A percentile compares a stretch with the other conserved stretches of the same genome.
These are phyloP conservation scores for Collybia mongolica DNA, from an alignment of 768 basidiomycete species.

Conservation along the genomic window DNA sequence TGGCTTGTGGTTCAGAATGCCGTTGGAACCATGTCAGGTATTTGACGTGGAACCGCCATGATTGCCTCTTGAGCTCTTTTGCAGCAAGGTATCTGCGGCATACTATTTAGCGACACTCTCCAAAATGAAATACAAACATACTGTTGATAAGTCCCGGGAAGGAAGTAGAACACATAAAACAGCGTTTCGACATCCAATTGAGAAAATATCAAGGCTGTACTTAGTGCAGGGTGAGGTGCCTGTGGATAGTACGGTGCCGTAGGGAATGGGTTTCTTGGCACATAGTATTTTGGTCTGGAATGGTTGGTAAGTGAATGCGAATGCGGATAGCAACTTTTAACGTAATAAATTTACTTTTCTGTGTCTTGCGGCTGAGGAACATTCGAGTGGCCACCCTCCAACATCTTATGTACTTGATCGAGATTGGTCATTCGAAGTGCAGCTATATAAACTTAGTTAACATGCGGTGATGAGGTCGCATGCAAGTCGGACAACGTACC, in stretches of 20 bases:
- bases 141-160: conserved; percentile 98
- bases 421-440: conserved; percentile 85
- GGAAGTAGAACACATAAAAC: conserved; percentile 98
- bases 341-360: conserved; percentile 66
- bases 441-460: conserved; percentile 33
- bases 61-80: conserved; percentile 94
- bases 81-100: conserved; percentile 83
- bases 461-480: background rate
- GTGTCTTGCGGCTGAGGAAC: conserved; percentile 93
- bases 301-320: conserved; percentile 10
- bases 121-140: conserved; percentile 35
- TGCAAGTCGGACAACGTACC: conserved; percentile 43
- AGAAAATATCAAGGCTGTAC: conserved; percentile 80
- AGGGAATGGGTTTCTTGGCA: conserved; percentile 87
- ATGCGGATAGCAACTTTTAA: background rate
- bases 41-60: conserved; percentile 99
- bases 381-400: conserved; percentile 88
- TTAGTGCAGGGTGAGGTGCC: conserved; percentile 74
- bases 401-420: conserved; percentile 87
- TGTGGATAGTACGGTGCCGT: conserved; percentile 97
- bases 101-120: conserved; percentile 5
- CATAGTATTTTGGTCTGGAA: conserved; percentile 91
- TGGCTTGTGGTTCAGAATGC: conserved; percentile 95
- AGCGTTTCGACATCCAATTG: conserved; percentile 96
- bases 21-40: conserved; percentile 99